Evolutionary conservation across 352 stramenopile species (phyloP), one percentile per base, ranked within the genome.

Genomic region (Labyrinthula sp.): DNA sequence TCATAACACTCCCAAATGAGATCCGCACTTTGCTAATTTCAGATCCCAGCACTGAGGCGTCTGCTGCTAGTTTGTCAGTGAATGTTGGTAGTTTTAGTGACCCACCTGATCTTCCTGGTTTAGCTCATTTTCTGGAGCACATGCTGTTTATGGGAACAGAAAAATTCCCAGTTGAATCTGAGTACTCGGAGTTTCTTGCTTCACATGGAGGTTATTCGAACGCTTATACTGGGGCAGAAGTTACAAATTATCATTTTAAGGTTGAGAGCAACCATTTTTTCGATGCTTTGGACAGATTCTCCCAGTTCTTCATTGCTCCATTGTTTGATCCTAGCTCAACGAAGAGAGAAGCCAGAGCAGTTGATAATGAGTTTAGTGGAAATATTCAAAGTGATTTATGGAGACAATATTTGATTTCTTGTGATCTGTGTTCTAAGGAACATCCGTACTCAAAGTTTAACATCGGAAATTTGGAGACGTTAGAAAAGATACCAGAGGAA

Each of bases 181-280:
- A 68, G 26, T 95, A 90, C 59, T 75, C 79, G 56, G 64, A 73
- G 45, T 95, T 81, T 54, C 56, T 96, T n/a, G 76, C 68, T 30
- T 60, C 69, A 6, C 82, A 94, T 62, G 83, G 82, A 50, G 87
- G 87, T 0, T 72, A 66, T 15, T 87, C 71, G 52, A 96, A 96
- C 65, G 87, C 87, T 20, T 95, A 83, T 40, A 96, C 87, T 36
- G 86, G 80, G 46, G 71, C 68, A 47, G 85, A 91, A 63, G 72
- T 90, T 62, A 96, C 87, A 8, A 87, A 90, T 45, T 96, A 89
- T 60, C 92, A 93, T 66, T 95, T 95, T 61, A 77, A 92, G 49
- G 72, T 95, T 37, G 63, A 77, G 18, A 72, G 67, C 8, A 60
- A 65, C 36, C 67, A 68, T 34, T 57, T 92, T 3, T 30, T 65